These are phyloP conservation scores for Musa beccarii DNA, from an alignment of 176 grass and related monocot species.

Conservation along the genomic window DNA sequence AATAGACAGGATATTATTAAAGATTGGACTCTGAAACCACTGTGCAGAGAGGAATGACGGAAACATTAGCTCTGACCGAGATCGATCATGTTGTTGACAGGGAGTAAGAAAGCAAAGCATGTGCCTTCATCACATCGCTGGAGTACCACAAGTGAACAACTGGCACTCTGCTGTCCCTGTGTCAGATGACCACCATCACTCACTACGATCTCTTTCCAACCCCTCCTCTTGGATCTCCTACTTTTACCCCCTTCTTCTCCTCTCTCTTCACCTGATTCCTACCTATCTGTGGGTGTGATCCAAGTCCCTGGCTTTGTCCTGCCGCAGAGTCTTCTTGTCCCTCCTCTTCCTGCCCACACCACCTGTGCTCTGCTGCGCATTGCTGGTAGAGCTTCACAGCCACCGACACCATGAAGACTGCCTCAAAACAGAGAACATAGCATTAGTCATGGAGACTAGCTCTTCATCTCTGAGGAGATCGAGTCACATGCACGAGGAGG, in stretches of 20 bases:
- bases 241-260: conserved; percentile 29
- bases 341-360: conserved; percentile 15
- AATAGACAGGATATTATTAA: too few relatives aligned
- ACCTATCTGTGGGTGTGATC: conserved; percentile 21
- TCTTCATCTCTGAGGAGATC: background rate
- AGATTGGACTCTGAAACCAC: too few relatives aligned
- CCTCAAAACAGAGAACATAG: background rate
- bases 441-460: too few relatives aligned
- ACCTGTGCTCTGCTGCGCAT: conserved; percentile 48
- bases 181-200: too few relatives aligned
- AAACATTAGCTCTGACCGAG: too few relatives aligned
- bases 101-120: too few relatives aligned
- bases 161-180: too few relatives aligned
- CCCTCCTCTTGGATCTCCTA: background rate
- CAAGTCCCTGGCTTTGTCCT: background rate
- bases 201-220: background rate
- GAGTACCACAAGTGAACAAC: too few relatives aligned
- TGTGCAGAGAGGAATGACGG: too few relatives aligned
- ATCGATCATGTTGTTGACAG: too few relatives aligned
- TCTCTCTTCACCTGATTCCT: conserved; percentile 30
- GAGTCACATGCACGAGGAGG: background rate
- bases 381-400: conserved; percentile 84
- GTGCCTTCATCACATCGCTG: too few relatives aligned
- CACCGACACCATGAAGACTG: conserved; percentile 85
- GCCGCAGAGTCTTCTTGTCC: conserved; percentile 12